These are phyloP conservation scores for sorghum (Sorghum bicolor) DNA, from an alignment of 176 grass and related monocot genomes.

Conservation along the genomic window Sorghum_bicolor_NCBIv3 NC_012875.2:6459501-6460000, in stretches of 20 bases:
- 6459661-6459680: neutral
- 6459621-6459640: neutral
- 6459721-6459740: no score
- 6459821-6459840: neutral
- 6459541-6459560: neutral
- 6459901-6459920: slow-evolving; percentile 6
- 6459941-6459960: no score
- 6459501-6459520: neutral
- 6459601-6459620: neutral
- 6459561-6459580: neutral
- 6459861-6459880: neutral
- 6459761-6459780: slow-evolving; percentile 24
- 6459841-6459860: slow-evolving; percentile 23
- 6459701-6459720: no score
- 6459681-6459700: no score
- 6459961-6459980: no score
- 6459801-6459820: neutral
- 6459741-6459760: no score
- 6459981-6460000: no score
- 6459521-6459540: neutral
- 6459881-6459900: neutral
- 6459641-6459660: neutral
- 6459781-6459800: neutral
- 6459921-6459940: neutral
- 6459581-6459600: neutral